phyloP scores from a whole-genome alignment of 2,329 filamentous ascomycete species.

The Colletotrichum truncatum region DNA sequence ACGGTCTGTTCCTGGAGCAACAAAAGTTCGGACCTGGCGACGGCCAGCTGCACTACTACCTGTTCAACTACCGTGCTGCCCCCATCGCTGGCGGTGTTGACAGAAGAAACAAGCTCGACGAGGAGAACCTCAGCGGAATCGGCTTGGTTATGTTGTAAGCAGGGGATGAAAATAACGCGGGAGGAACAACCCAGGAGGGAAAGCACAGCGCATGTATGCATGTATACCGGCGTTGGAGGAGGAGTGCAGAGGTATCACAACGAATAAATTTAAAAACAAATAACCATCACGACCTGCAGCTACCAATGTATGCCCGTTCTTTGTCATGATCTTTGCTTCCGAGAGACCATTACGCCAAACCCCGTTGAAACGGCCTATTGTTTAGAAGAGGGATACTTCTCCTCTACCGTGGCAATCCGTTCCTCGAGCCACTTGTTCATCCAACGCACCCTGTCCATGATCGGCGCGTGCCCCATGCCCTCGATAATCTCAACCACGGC shows the following conservation, averaged over 20 bases:
- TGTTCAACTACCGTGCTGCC: slow-evolving; percentile 95
- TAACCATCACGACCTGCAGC: slow-evolving; percentile 1
- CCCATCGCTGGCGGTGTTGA: slow-evolving; percentile 89
- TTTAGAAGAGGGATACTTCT: slow-evolving; percentile 41
- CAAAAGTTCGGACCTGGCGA: slow-evolving; percentile 96
- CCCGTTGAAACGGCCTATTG: too few relatives aligned
- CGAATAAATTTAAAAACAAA: slow-evolving; percentile 21
- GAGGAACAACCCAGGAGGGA: neutral
- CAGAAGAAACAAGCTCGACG: slow-evolving; percentile 79
- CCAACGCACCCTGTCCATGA: slow-evolving; percentile 76
- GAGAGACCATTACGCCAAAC: too few relatives aligned
- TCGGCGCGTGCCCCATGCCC: slow-evolving; percentile 78
- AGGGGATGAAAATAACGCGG: neutral
- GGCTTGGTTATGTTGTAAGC: slow-evolving; percentile 80
- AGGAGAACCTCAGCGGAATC: slow-evolving; percentile 82
- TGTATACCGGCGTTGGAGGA: slow-evolving; percentile 15
- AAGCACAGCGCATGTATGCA: neutral
- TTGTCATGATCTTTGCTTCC: too few relatives aligned
- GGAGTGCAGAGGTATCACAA: slow-evolving; percentile 22
- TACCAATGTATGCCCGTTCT: neutral
- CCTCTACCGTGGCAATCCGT: slow-evolving; percentile 61
- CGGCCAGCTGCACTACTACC: slow-evolving; percentile 94
- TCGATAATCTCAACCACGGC: slow-evolving; percentile 71
- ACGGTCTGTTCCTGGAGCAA: slow-evolving; percentile 89
- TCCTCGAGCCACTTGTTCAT: slow-evolving; percentile 72